Conservation (phyloP, 116 monocot genomes). For the Trichopus zeylanicus region DNA sequence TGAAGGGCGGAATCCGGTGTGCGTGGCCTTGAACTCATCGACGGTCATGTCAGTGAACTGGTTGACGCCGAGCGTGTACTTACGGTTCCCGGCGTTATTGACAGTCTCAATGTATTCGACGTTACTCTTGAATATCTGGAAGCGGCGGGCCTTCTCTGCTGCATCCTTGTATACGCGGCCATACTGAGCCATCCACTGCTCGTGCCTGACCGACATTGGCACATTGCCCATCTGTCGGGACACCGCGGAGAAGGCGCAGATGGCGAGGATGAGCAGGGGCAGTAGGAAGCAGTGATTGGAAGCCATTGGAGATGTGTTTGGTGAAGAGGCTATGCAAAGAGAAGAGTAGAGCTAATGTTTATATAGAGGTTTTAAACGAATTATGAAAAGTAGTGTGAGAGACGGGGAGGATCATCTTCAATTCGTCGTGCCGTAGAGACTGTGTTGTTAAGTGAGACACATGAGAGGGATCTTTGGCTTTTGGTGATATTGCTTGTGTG, state of each 20-base stretch:
- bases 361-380: too few relatives aligned
- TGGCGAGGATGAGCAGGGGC: not conserved
- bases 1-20: not conserved
- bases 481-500: too few relatives aligned
- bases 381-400: too few relatives aligned
- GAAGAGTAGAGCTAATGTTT: too few relatives aligned
- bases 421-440: too few relatives aligned
- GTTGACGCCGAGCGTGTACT: conserved; percentile 9
- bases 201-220: not conserved
- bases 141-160: not conserved
- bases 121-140: conserved; percentile 5
- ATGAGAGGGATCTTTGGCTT: too few relatives aligned
- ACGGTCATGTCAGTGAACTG: conserved; percentile 12
- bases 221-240: not conserved
- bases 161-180: not conserved
- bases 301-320: not conserved
- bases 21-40: conserved; percentile 6
- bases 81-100: not conserved
- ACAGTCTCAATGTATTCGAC: not conserved
- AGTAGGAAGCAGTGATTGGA: not conserved
- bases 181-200: not conserved
- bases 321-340: too few relatives aligned
- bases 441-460: too few relatives aligned
- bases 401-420: too few relatives aligned
- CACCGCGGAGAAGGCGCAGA: not conserved